Evolutionary conservation across 306 rosid genomes (phyloP), one percentile per base, ranked within the genome.

Genomic region (Cucurbita pepo): DNA sequence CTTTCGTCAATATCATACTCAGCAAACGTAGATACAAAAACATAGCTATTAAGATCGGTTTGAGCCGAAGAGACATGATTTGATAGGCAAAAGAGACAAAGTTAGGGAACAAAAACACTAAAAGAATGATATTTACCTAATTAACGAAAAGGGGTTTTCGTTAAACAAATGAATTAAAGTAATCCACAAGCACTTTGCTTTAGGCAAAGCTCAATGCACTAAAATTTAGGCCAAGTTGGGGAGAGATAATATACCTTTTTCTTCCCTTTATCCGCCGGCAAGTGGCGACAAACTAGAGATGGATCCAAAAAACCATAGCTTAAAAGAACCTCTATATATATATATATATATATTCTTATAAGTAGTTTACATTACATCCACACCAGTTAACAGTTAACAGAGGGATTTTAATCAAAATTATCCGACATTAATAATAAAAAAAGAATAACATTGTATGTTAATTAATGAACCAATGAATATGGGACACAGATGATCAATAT

Each of bases 211-310:
- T 47, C 4, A 22, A 69, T 69, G 44, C 73, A 48, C 56, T 69
- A 69, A 45, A 47, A 22, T 21, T 65, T 65, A 65, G 71, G 54
- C 54, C 54, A 65, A 18, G 71, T 19, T 65, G n/a, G 71, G 71
- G n/a, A 65, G 37, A 44, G 36, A 65, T 19, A 43, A 37, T 61
- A 37, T 37, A 44, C 10, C 1, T 40, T 38, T 8, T 13, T 5
- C 43, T 48, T 25, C 4, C 44, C 21, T 69, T 69, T 14, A 47
- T 22, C 38, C 37, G 71, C 71, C 54, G 73, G 73, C 73, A 69
- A 69, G 73, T 69, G 73, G 73, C 73, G 56, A 48, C 73, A 69
- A 69, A 48, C 22, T 12, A 69, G 12, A 52, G 38, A 69, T 13
- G 21, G 57, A 69, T 69, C 73, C 71, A 65, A 65, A 19, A 43